A percentile compares a stretch with the other conserved stretches of the same genome.
These are phyloP conservation scores for Noccaea bulbosa DNA, from an alignment of 345 rosid genomes.

Conservation along the genomic window DNA sequence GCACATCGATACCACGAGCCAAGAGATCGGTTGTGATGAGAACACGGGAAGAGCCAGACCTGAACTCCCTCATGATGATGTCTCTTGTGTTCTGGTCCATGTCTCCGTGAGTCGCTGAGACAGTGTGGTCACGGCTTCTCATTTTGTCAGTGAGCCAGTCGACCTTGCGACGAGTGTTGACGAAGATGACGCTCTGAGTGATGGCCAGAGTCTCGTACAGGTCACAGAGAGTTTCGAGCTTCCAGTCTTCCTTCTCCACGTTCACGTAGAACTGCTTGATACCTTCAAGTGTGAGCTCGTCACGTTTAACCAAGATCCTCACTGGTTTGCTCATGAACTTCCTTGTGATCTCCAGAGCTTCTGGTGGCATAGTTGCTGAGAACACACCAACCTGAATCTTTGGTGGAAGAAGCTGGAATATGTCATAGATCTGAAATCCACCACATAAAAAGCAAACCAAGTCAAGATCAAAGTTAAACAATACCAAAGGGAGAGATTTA, in stretches of 20 bases:
- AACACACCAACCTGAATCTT: slow-evolving; percentile 60
- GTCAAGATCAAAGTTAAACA: neutral
- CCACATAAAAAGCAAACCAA: neutral
- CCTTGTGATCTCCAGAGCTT: slow-evolving; percentile 57
- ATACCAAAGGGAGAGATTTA: neutral
- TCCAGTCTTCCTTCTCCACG: slow-evolving; percentile 68
- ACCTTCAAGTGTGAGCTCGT: slow-evolving; percentile 61
- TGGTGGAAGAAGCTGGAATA: slow-evolving; percentile 59
- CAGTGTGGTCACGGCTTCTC: slow-evolving; percentile 59
- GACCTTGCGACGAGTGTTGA: slow-evolving; percentile 61
- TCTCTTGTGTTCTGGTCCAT: slow-evolving; percentile 65
- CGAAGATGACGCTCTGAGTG: slow-evolving; percentile 60
- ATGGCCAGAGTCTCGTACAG: slow-evolving; percentile 66
- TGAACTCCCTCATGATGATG: slow-evolving; percentile 57
- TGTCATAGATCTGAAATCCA: slow-evolving; percentile 50
- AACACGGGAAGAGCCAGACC: slow-evolving; percentile 62
- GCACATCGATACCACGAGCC: slow-evolving; percentile 63
- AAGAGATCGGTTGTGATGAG: slow-evolving; percentile 63
- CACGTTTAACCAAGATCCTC: slow-evolving; percentile 58
- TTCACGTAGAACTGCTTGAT: slow-evolving; percentile 59
- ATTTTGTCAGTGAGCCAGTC: slow-evolving; percentile 64
- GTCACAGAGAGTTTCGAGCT: slow-evolving; percentile 76
- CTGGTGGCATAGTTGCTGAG: slow-evolving; percentile 70
- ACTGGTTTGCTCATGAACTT: slow-evolving; percentile 63
- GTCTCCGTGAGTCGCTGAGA: slow-evolving; percentile 61